These are phyloP conservation scores for Neoarthrinium moseri DNA, from an alignment of 2,329 filamentous ascomycete genomes.

Conservation along the genomic window DNA sequence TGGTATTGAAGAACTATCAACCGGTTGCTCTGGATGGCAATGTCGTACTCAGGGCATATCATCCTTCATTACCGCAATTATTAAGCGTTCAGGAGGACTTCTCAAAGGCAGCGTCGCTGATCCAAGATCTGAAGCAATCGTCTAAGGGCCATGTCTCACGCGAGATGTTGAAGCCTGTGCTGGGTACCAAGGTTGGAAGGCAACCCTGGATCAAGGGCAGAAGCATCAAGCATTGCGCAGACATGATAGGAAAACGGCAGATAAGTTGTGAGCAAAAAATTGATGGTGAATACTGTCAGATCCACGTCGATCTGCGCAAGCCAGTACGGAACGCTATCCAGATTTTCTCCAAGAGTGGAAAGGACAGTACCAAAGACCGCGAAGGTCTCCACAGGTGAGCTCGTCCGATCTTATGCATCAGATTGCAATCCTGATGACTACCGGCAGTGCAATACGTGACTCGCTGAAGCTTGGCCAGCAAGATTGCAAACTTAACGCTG, in stretches of 20 bases:
- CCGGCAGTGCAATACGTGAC: slow-evolving; percentile 59
- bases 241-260: slow-evolving; percentile 56
- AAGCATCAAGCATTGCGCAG: slow-evolving; percentile 72
- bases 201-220: slow-evolving; percentile 65
- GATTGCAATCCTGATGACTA: too few relatives aligned
- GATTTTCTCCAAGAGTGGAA: slow-evolving; percentile 91
- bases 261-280: slow-evolving; percentile 81
- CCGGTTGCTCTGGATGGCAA: slow-evolving; percentile 61
- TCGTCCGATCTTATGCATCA: too few relatives aligned
- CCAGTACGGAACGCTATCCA: slow-evolving; percentile 54
- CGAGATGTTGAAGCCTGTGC: slow-evolving; percentile 44
- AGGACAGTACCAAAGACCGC: slow-evolving; percentile 78
- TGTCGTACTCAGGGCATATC: slow-evolving; percentile 58
- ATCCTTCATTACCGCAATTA: slow-evolving; percentile 68
- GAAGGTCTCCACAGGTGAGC: slow-evolving; percentile 54
- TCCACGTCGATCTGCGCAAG: slow-evolving; percentile 71
- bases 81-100: slow-evolving; percentile 71
- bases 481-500: slow-evolving; percentile 57
- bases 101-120: slow-evolving; percentile 52
- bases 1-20: slow-evolving; percentile 75
- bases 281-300: slow-evolving; percentile 87
- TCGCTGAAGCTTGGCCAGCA: slow-evolving; percentile 61
- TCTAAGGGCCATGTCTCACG: slow-evolving; percentile 21
- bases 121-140: slow-evolving; percentile 37
- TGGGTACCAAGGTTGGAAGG: slow-evolving; percentile 64